Conservation (phyloP, 2,329 filamentous ascomycete species). For the Penicillium psychrosexuale region DNA sequence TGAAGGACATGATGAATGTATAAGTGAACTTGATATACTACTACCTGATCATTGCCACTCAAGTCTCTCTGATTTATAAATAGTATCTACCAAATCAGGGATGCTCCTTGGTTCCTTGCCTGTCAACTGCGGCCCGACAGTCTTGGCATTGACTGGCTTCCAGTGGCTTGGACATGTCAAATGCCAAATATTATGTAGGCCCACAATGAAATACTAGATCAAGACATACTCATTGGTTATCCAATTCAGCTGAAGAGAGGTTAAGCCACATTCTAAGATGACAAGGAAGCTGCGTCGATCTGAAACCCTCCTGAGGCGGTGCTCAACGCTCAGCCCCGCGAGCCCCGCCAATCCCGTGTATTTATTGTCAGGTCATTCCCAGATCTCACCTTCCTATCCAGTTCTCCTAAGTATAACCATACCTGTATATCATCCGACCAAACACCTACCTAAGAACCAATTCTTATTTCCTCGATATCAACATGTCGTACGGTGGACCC, state of each 20-base stretch:
- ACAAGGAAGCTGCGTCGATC: conserved; percentile 15
- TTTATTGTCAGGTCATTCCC: conserved; percentile 4
- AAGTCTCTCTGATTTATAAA: neutral
- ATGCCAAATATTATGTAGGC: neutral
- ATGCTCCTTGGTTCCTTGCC: conserved; percentile 2
- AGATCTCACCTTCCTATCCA: neutral
- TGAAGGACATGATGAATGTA: neutral
- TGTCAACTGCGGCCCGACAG: neutral
- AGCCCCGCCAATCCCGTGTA: conserved; percentile 9
- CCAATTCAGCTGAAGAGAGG: neutral
- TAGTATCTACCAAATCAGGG: neutral
- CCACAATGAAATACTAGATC: neutral
- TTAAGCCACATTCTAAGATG: conserved; percentile 6
- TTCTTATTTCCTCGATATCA: neutral
- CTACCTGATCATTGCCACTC: neutral
- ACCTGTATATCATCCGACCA: neutral
- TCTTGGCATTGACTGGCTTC: neutral
- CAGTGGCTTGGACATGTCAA: neutral
- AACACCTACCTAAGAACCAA: neutral
- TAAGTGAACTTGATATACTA: neutral
- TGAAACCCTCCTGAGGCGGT: conserved; percentile 11
- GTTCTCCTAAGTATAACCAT: neutral
- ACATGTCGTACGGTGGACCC: conserved; percentile 22
- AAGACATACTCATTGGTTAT: neutral
- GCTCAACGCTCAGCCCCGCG: conserved; percentile 16